These are phyloP conservation scores for Aspergillus ochraceus DNA, from an alignment of 2,329 filamentous ascomycete genomes.

Conservation along the genomic window DNA sequence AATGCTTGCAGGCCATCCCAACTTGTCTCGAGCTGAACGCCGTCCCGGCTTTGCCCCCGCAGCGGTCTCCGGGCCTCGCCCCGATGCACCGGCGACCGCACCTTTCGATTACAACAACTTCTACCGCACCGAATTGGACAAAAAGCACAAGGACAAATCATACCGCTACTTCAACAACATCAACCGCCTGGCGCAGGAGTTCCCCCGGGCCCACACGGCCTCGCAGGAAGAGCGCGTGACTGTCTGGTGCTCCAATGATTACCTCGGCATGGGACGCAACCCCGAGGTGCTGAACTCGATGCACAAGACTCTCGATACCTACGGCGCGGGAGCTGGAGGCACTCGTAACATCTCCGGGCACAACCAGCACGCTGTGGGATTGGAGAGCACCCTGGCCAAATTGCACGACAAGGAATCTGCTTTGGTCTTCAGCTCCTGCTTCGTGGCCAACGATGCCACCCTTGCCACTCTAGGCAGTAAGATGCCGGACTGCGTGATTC, in stretches of 20 bases:
- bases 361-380: slow-evolving; percentile 85
- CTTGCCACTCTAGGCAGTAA: slow-evolving; percentile 96
- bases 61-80: slow-evolving; percentile 43
- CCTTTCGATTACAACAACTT: slow-evolving; percentile 91
- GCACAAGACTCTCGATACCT: slow-evolving; percentile 92
- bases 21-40: slow-evolving; percentile 19
- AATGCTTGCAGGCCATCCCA: slow-evolving; percentile 20
- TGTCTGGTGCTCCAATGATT: slow-evolving; percentile 99
- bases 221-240: slow-evolving; percentile 82
- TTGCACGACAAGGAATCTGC: slow-evolving; percentile 90
- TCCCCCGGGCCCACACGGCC: slow-evolving; percentile 90
- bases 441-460: slow-evolving; percentile 96
- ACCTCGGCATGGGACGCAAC: slow-evolving; percentile 96
- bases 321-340: slow-evolving; percentile 91
- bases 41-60: slow-evolving; percentile 25
- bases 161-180: slow-evolving; percentile 99
- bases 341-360: slow-evolving; percentile 98
- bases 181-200: slow-evolving; percentile 94
- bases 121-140: slow-evolving; percentile 84
- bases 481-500: slow-evolving; percentile 90
- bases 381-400: slow-evolving; percentile 80
- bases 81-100: slow-evolving; percentile 48
- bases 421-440: slow-evolving; percentile 95
- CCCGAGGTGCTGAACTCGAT: slow-evolving; percentile 81
- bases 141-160: slow-evolving; percentile 99